Base-by-base conservation (phyloP, 1,139 yeast species). In the Pichia sp. region DNA sequence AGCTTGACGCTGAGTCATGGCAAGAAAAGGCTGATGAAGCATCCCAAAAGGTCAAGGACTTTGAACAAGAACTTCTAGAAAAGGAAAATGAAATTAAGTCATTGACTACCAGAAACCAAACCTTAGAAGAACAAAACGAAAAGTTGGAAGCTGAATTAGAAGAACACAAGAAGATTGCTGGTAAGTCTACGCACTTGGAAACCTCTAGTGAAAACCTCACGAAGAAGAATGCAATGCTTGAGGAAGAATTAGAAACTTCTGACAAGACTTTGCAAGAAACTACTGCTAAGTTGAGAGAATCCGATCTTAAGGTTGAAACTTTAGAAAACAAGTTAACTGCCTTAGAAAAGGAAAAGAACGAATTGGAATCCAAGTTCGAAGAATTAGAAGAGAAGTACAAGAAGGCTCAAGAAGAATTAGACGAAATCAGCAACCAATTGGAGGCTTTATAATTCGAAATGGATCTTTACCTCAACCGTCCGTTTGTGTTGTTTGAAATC, bases 251-350 rank as follows among this genome's bases (percentile, higher is more conserved):
- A 59, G 99, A 91, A 67, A 83, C 76, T 58, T 83, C 94, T 42
- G 97, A 91, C 64, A 76, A 79, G 61, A 83, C 84, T 69, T 74
- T 87, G 71, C 84, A 87, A 66, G 94, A 85, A 63, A 85, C 96
- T 48, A 86, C 95, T 49, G 88, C 82, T 58, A 86, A 87, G 70
- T 75, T 88, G 62, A 86, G 96, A 64, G 95, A 86, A 62, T 80
- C 95, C 44, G 99, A 93, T 59, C 79, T 93, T 67, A 86, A 87
- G 69, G 94, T 94, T 48, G 98, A 93, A 67, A 95, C 86, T 66
- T 76, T 87, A 64, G 96, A 88, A 67, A 85, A 96, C 68, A 86
- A 84, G 69, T 94, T 91, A 44, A 74, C 86, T 40, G 84, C 95
- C 22, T 74, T 88, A 58, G 97, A 91, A 68, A 69, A 80, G 49